Percentiles rank a stretch among this genome's conserved stretches.
Conservation (phyloP, 2,329 filamentous ascomycete genomes). For the Sporothrix sp. region DNA sequence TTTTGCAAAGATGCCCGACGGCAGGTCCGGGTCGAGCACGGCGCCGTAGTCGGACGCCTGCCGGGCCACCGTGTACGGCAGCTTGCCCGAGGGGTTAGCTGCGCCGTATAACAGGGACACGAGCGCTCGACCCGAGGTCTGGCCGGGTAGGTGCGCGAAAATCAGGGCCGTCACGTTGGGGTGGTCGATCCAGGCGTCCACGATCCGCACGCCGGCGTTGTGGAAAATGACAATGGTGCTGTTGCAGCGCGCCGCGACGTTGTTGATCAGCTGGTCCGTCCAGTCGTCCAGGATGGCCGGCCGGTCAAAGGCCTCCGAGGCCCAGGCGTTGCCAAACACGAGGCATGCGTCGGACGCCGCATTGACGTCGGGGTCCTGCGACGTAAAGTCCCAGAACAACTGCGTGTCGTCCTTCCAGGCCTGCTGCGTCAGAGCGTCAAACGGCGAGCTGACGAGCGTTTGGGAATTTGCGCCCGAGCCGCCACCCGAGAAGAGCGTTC, state of each 20-base stretch:
- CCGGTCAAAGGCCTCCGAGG: slow-evolving; percentile 60
- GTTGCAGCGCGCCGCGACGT: slow-evolving; percentile 47
- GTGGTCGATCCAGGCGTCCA: slow-evolving; percentile 53
- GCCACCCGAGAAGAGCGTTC: slow-evolving; percentile 35
- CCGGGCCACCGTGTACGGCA: slow-evolving; percentile 51
- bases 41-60: slow-evolving; percentile 39
- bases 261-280: slow-evolving; percentile 45
- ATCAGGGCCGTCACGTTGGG: slow-evolving; percentile 54
- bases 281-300: slow-evolving; percentile 55
- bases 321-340: slow-evolving; percentile 55
- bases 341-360: slow-evolving; percentile 52
- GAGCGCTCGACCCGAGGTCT: slow-evolving; percentile 48
- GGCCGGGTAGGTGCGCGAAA: slow-evolving; percentile 53
- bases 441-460: slow-evolving; percentile 39
- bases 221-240: slow-evolving; percentile 58
- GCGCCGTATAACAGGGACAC: slow-evolving; percentile 48
- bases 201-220: slow-evolving; percentile 49
- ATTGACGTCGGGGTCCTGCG: slow-evolving; percentile 38
- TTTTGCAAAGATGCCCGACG: slow-evolving; percentile 30
- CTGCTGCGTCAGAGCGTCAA: slow-evolving; percentile 43
- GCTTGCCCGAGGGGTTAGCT: slow-evolving; percentile 44
- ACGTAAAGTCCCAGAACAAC: slow-evolving; percentile 49
- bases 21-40: slow-evolving; percentile 2
- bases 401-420: slow-evolving; percentile 46
- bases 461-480: slow-evolving; percentile 26